Conservation (phyloP, 129 eudicot genomes). For the Solidago caesia region DNA sequence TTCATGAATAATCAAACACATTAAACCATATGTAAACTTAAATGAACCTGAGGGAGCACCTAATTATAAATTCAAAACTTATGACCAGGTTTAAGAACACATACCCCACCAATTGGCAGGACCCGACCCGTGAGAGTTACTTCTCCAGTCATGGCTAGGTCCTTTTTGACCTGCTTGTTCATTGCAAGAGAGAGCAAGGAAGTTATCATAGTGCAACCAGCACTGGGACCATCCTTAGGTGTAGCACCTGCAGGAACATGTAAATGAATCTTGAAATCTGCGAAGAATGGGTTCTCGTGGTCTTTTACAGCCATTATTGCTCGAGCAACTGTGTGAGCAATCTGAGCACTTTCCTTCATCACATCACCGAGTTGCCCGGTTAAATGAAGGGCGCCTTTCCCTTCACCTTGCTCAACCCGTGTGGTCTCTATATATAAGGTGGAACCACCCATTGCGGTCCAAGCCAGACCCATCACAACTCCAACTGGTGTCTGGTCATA, state of each 20-base stretch:
- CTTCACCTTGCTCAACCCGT: conserved; percentile 78
- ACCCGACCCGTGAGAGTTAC: conserved; percentile 84
- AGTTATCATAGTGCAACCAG: conserved; percentile 97
- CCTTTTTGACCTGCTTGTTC: conserved; percentile 69
- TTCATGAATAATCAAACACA: not conserved
- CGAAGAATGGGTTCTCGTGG: conserved; percentile 52
- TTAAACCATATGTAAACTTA: not conserved
- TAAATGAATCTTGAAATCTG: conserved; percentile 89
- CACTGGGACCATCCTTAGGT: conserved; percentile 97
- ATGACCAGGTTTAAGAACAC: conserved; percentile 24
- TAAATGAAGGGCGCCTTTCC: conserved; percentile 71
- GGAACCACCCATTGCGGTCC: conserved; percentile 99
- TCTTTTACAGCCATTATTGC: conserved; percentile 65
- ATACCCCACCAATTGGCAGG: conserved; percentile 99
- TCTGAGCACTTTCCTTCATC: conserved; percentile 99
- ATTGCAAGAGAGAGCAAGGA: conserved; percentile 79
- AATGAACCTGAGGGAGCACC: not conserved
- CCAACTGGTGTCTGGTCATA: conserved; percentile 93
- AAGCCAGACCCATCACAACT: conserved; percentile 97
- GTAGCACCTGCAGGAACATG: conserved; percentile 99
- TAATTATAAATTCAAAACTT: not conserved
- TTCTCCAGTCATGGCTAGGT: conserved; percentile 98
- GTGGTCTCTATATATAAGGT: conserved; percentile 88
- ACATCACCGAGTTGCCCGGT: conserved; percentile 99
- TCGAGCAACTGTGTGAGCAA: conserved; percentile 89